Base-by-base conservation (phyloP, 2,329 filamentous ascomycete species). In the Diaporthe velutina region DNA sequence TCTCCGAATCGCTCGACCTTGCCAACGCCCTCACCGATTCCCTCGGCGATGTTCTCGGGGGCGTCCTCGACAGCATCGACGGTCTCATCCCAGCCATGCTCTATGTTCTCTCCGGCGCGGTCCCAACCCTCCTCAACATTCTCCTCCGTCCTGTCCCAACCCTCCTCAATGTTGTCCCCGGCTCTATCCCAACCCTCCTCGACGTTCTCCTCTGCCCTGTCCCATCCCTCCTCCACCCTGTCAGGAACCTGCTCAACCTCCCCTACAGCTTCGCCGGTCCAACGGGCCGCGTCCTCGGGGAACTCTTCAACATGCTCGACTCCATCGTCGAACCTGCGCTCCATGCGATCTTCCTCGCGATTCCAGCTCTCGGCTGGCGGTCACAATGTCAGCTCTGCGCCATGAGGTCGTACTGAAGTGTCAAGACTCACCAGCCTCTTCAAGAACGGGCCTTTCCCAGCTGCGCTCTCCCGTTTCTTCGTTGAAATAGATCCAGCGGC, bases 91-190 rank as follows among this genome's bases (percentile, higher is more conserved):
- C 73, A 74, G 78, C 64, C 79, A 74, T 72, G 22, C 75, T 76
- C 75, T 2, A 72, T 64, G 61, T 83, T 79, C 64, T 81, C 81
- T 57, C 80, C 70, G 15, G 33, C 52, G 1, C 70, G 73, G 10
- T 75, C 73, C 22, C 71, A 57, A 13, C 38, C 73, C 13, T 72
- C 33, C 60, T 68, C 73, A 7, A 74, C 60, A 12, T 38, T 61
- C 8, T 73, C 71, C 38, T 60, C 71, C 8, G 71, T 33, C 4
- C 70, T 64, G 28, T 75, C 73, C 73, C 30, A 74, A 13, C 22
- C 66, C 25, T 73, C 73, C 54, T 72, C 60, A 17, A 73, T 38
- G n/a, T 72, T 35, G n/a, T 72, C 57, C 2, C 38, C 73, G 7
- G 67, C 68, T 50, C 71, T 45, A 19, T 72, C 73, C 67, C 67